Percentiles rank a stretch among this genome's conserved stretches.
These are phyloP conservation scores for Hypoxylon sp. DNA, from an alignment of 2,329 filamentous ascomycete species.

Conservation along the genomic window DNA sequence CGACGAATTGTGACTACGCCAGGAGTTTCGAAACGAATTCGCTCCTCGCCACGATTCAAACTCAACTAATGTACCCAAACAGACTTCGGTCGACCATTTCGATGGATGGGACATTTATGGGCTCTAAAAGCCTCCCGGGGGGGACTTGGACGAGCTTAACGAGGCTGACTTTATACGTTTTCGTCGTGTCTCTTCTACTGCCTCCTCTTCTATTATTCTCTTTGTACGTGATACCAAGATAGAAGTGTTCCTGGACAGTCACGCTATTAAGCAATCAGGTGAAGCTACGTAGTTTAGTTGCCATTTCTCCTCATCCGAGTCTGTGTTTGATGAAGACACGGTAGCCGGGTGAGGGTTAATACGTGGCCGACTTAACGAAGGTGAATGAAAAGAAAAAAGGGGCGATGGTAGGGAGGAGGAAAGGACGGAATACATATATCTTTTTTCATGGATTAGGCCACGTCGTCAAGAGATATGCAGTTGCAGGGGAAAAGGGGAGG, in stretches of 20 bases:
- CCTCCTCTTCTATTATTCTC: constrained; percentile 37
- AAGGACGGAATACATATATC: constrained; percentile 37
- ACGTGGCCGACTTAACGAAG: constrained; percentile 18
- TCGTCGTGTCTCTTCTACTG: constrained; percentile 34
- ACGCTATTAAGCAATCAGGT: constrained; percentile 12
- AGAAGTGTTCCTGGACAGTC: constrained; percentile 31
- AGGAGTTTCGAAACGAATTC: constrained; percentile 76
- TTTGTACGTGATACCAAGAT: constrained; percentile 46
- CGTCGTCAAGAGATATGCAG: constrained; percentile 16
- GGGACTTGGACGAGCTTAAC: constrained; percentile 31
- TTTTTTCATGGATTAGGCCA: constrained; percentile 10
- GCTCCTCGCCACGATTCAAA: constrained; percentile 59
- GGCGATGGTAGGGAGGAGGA: constrained; percentile 12
- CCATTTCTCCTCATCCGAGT: constrained; percentile 15
- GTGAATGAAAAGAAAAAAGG: constrained; percentile 28
- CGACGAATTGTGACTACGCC: constrained; percentile 87
- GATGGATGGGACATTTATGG: constrained; percentile 57
- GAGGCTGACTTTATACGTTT: constrained; percentile 33
- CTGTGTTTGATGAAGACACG: constrained; percentile 16
- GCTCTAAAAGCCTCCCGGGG: constrained; percentile 54
- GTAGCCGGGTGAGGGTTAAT: constrained; percentile 1
- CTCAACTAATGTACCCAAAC: constrained; percentile 44
- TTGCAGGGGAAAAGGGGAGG: constrained; percentile 23
- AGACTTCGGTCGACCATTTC: constrained; percentile 46
- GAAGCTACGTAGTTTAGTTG: constrained; percentile 20